Base-by-base conservation (phyloP, 176 grass and related monocot genomes). In the Phyllostachys edulis region DNA sequence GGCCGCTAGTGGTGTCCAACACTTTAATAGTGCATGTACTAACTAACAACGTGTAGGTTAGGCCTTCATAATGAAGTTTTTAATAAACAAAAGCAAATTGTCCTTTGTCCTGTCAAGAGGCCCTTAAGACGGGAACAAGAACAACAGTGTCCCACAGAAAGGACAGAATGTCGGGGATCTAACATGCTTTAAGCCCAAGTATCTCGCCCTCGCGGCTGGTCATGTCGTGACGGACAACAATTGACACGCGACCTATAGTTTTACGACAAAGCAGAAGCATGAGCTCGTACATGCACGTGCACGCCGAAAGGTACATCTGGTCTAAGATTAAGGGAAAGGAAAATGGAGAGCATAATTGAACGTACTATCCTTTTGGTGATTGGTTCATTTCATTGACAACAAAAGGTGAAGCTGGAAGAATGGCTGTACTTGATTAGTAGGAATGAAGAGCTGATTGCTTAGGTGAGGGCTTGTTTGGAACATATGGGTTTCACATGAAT, bases 221-320 rank as follows among this genome's bases (percentile, higher is more conserved):
- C 79, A 63, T 5, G 73, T 82, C 51, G 54, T 70, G 41, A 78
- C 44, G 54, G 54, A 63, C 73, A 54, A 50, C 60, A 26, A 71
- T 71, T 26, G 75, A 86, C 9, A 14, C 11, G 39, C 1, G 39
- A 41, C 6, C 39, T 40, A 40, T 40, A 40, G 39, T n/a, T 16
- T 8, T 10, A 21, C 10, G 76, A 40, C 56, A 72, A 34, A 12
- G 29, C 27, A 26, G 20, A 10, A 63, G 23, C 29, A 49, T 18
- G n/a, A 73, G 42, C 44, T 21, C 24, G 73, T 71, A 36, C 86
- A 78, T 6, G 64, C 80, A 73, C 57, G 59, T 80, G 85, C 59
- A 71, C 4, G 17, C 63, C 4, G n/a, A 50, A 47, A 76, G 70
- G 18, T 7, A 7, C 24, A n/a, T 81, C 20, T 10, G 24, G n/a